Evolutionary conservation across 805 yeast species (phyloP).

Genomic region (Zygoascus tannicola): DNA sequence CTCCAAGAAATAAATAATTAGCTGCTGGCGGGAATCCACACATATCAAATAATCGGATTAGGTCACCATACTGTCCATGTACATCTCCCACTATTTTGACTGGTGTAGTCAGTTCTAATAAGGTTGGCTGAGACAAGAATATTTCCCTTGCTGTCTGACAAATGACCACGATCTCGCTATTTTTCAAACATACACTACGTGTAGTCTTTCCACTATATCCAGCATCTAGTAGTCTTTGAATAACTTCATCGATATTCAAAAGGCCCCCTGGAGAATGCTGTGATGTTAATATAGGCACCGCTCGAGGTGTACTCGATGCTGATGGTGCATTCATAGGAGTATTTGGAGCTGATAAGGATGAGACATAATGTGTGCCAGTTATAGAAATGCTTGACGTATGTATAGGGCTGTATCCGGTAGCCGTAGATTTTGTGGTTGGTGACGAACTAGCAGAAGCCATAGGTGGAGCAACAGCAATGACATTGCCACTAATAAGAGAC

Average conservation of each 20-base stretch:
- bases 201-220: conserved; percentile 94
- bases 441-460: neutral
- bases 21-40: conserved; percentile 96
- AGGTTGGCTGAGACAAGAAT: conserved; percentile 80
- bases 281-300: conserved; percentile 5
- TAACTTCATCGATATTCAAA: conserved; percentile 72
- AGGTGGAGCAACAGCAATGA: no score
- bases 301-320: conserved; percentile 8
- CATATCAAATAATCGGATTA: conserved; percentile 82
- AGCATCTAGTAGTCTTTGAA: conserved; percentile 86
- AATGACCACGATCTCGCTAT: conserved; percentile 76
- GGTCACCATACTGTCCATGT: conserved; percentile 92
- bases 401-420: neutral
- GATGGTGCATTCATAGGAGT: conserved; percentile 16
- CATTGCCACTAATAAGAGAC: no score
- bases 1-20: conserved; percentile 87
- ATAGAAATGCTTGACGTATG: neutral
- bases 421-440: neutral
- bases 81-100: conserved; percentile 89
- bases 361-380: neutral
- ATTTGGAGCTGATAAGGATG: conserved; percentile 14
- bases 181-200: conserved; percentile 78
- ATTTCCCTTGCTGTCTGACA: conserved; percentile 86
- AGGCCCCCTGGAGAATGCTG: conserved; percentile 11
- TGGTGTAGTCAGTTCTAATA: conserved; percentile 78